Conservation (phyloP, 768 basidiomycete species). For the Exsudoporus frostii region DNA sequence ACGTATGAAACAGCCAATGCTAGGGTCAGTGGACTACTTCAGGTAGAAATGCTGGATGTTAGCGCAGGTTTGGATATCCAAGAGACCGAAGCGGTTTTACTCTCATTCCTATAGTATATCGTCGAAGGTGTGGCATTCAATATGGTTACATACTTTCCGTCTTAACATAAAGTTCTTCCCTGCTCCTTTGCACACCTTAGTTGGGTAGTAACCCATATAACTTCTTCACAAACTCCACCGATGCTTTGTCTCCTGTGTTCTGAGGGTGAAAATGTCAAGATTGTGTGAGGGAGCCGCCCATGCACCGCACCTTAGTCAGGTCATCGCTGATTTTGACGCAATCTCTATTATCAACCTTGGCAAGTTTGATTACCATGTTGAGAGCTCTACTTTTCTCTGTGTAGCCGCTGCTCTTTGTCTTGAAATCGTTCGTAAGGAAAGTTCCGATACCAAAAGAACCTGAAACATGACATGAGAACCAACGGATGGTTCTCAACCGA, state of each 20-base stretch:
- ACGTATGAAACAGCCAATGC: constrained; percentile 52
- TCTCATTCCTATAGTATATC: constrained; percentile 14
- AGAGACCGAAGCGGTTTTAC: constrained; percentile 46
- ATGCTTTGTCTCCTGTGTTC: constrained; percentile 68
- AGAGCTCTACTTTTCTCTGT: constrained; percentile 71
- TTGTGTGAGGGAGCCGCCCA: neutral
- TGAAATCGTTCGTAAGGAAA: constrained; percentile 87
- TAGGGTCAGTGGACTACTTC: constrained; percentile 36
- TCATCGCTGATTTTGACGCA: constrained; percentile 97
- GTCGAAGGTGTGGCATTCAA: neutral
- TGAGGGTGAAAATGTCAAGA: constrained; percentile 20
- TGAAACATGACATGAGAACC: constrained; percentile 26
- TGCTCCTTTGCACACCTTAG: neutral
- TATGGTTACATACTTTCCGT: neutral
- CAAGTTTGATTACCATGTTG: constrained; percentile 95
- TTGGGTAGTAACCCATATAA: constrained; percentile 9
- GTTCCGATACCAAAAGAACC: constrained; percentile 95
- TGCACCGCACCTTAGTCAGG: constrained; percentile 58
- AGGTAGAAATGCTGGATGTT: constrained; percentile 30
- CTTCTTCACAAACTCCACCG: constrained; percentile 56
- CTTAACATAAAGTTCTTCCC: neutral
- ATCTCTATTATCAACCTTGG: constrained; percentile 63
- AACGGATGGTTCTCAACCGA: too few species aligned
- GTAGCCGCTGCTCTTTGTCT: constrained; percentile 39
- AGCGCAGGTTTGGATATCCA: constrained; percentile 42